These are phyloP conservation scores for Papilionanthe hybrid DNA, from an alignment of 116 monocot genomes.

Conservation along the genomic window DNA sequence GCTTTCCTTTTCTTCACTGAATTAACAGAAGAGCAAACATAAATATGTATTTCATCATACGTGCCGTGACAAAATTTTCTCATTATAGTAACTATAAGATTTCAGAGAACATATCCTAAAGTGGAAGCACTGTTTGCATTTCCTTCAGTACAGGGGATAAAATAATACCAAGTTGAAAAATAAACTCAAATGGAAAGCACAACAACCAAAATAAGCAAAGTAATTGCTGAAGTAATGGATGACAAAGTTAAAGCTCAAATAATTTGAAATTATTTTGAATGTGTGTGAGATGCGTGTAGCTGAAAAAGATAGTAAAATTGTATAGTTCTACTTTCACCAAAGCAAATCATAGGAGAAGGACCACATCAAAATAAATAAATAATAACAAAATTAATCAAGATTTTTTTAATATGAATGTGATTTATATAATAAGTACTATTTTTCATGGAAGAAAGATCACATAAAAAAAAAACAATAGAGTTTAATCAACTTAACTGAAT, in stretches of 20 bases:
- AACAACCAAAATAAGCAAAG: not conserved
- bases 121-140: too few relatives aligned
- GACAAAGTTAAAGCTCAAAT: not conserved
- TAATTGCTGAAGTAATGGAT: not conserved
- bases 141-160: not conserved
- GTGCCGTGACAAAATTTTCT: not conserved
- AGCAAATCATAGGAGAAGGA: not conserved
- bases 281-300: not conserved
- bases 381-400: not conserved
- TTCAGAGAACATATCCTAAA: too few relatives aligned
- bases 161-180: not conserved
- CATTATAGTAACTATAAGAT: not conserved
- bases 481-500: too few relatives aligned
- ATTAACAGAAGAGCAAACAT: not conserved
- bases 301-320: not conserved
- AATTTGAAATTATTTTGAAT: not conserved
- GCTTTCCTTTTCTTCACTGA: slow-evolving; percentile 3
- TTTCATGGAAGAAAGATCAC: too few relatives aligned
- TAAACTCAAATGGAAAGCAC: not conserved
- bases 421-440: not conserved
- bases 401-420: not conserved
- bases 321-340: not conserved
- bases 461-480: too few relatives aligned
- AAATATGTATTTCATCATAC: slow-evolving; percentile 6
- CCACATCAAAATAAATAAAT: not conserved